Evolutionary conservation across 805 yeast genomes (phyloP).

Genomic region (Metschnikowia shivogae): DNA sequence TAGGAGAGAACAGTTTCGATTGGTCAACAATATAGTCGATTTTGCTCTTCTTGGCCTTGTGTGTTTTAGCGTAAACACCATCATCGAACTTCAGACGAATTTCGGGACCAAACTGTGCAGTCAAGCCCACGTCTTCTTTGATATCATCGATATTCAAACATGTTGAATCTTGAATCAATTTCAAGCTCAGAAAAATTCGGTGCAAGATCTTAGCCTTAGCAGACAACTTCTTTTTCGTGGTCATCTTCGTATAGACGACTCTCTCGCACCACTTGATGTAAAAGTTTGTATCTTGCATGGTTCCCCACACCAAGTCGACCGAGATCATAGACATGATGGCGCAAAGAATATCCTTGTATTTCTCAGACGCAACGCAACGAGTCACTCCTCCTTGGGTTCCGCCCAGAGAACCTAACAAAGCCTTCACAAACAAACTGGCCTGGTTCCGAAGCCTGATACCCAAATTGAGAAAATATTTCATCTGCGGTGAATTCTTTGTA

Average conservation of each 20-base stretch:
- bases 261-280: constrained; percentile 75
- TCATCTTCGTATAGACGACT: constrained; percentile 67
- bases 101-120: constrained; percentile 28
- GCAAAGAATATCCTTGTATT: constrained; percentile 78
- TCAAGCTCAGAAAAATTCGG: constrained; percentile 70
- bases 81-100: constrained; percentile 20
- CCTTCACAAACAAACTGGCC: constrained; percentile 63
- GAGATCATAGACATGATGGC: constrained; percentile 84
- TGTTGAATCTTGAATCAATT: constrained; percentile 75
- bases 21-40: constrained; percentile 20
- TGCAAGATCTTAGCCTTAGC: constrained; percentile 76
- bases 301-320: constrained; percentile 86
- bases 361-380: constrained; percentile 48
- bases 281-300: constrained; percentile 78
- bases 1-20: constrained; percentile 27
- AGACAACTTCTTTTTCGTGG: constrained; percentile 57
- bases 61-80: constrained; percentile 9
- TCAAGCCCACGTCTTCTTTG: constrained; percentile 30
- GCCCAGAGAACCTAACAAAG: constrained; percentile 41
- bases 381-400: constrained; percentile 39
- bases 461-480: constrained; percentile 64
- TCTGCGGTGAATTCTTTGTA: constrained; percentile 57
- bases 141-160: constrained; percentile 37
- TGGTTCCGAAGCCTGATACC: constrained; percentile 74
- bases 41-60: constrained; percentile 12